phyloP scores from a whole-genome alignment of 83 land plant species.

The Picea mariana region DNA sequence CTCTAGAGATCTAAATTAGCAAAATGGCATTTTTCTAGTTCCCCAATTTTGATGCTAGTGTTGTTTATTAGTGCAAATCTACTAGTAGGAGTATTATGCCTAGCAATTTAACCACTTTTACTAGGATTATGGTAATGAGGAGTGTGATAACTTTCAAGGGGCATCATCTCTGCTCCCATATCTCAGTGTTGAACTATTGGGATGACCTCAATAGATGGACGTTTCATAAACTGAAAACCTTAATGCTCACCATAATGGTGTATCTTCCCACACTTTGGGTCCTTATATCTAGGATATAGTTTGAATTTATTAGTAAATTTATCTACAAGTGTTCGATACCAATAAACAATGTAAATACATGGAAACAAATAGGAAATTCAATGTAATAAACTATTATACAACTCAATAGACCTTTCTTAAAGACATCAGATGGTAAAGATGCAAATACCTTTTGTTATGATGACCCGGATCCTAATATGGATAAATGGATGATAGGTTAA shows the following conservation, averaged over 20 bases:
- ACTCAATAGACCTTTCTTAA: conserved; percentile 15
- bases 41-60: conserved; percentile 36
- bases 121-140: conserved; percentile 63
- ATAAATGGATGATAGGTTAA: neutral
- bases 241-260: conserved; percentile 20
- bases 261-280: conserved; percentile 24
- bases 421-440: neutral
- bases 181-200: conserved; percentile 46
- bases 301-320: conserved; percentile 36
- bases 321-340: conserved; percentile 24
- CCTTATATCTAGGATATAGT: too few species aligned
- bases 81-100: conserved; percentile 71
- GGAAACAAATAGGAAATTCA: neutral
- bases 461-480: too few species aligned
- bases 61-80: conserved; percentile 44
- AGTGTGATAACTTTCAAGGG: conserved; percentile 59
- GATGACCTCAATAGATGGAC: conserved; percentile 7
- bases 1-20: conserved; percentile 55
- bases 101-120: conserved; percentile 53
- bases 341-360: neutral
- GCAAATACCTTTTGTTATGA: neutral
- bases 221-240: too few species aligned
- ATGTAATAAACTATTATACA: neutral
- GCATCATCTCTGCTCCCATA: conserved; percentile 76
- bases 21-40: conserved; percentile 62